Evolutionary conservation across 371 early-diverging fungal genomes (phyloP).

Genomic region (Fennellomyces sp.): DNA sequence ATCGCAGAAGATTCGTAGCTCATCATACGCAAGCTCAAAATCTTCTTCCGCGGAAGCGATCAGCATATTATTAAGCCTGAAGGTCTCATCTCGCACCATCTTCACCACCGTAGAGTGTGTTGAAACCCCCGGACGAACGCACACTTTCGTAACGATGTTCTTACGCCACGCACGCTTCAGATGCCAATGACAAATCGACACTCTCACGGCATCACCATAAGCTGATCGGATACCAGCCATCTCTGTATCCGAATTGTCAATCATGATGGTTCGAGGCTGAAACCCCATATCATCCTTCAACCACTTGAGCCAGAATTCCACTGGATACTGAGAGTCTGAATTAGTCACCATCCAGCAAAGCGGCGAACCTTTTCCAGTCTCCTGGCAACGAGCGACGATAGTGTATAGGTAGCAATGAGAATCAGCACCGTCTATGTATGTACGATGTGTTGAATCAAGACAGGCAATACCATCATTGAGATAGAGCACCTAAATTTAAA

Average conservation of each 20-base stretch:
- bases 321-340: neutral
- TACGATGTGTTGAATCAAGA: neutral
- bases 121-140: neutral
- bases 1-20: too few species aligned
- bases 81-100: neutral
- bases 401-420: neutral
- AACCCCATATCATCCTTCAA: neutral
- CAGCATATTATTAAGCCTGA: neutral
- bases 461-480: neutral
- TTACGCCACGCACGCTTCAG: too few species aligned
- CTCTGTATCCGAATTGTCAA: constrained; percentile 10
- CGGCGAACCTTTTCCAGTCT: constrained; percentile 10
- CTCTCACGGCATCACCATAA: neutral
- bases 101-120: neutral
- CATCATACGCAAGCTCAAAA: too few species aligned
- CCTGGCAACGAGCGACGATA: too few species aligned
- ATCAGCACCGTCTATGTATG: neutral
- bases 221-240: neutral
- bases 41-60: neutral
- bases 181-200: constrained; percentile 8
- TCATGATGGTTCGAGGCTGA: neutral
- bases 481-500: too few species aligned
- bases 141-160: constrained; percentile 1
- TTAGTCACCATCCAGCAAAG: constrained; percentile 9
- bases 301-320: constrained; percentile 1